phyloP scores from a whole-genome alignment of 2,329 filamentous ascomycete genomes.

The Penicillium griseofulvum region DNA sequence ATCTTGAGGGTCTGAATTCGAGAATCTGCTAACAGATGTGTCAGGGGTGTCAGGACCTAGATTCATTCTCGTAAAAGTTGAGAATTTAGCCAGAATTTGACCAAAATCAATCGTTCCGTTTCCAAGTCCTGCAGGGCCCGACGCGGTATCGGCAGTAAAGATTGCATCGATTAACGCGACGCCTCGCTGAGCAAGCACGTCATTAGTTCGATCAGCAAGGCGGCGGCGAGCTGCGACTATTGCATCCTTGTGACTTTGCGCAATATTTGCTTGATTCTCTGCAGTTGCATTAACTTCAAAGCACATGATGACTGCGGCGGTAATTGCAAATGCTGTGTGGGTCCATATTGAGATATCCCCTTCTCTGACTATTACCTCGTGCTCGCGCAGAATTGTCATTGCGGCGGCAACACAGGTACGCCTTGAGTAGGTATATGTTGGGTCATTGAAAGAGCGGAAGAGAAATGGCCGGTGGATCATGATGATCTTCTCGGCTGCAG shows the following conservation, averaged over 20 bases:
- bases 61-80: constrained; percentile 19
- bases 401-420: constrained; percentile 40
- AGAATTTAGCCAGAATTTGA: constrained; percentile 22
- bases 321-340: constrained; percentile 29
- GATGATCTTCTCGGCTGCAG: constrained; percentile 43
- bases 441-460: constrained; percentile 34
- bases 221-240: constrained; percentile 22
- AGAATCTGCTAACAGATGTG: constrained; percentile 14
- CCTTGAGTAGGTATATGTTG: constrained; percentile 34
- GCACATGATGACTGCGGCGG: constrained; percentile 27
- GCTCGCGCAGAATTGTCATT: constrained; percentile 38
- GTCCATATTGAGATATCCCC: constrained; percentile 28
- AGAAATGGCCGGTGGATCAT: constrained; percentile 44
- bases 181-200: constrained; percentile 25
- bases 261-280: constrained; percentile 12
- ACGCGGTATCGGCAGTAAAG: constrained; percentile 17
- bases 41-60: constrained; percentile 14
- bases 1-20: constrained; percentile 10
- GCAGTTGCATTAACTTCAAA: constrained; percentile 24
- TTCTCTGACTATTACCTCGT: constrained; percentile 25
- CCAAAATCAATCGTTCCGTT: constrained; percentile 19
- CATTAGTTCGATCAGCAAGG: constrained; percentile 19
- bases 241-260: constrained; percentile 21
- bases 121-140: constrained; percentile 1
- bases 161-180: constrained; percentile 28